Percentiles rank a stretch among this genome's conserved stretches.
These are phyloP conservation scores for Aspergillus thermomutatus DNA, from an alignment of 2,329 filamentous ascomycete species.

Conservation along the genomic window DNA sequence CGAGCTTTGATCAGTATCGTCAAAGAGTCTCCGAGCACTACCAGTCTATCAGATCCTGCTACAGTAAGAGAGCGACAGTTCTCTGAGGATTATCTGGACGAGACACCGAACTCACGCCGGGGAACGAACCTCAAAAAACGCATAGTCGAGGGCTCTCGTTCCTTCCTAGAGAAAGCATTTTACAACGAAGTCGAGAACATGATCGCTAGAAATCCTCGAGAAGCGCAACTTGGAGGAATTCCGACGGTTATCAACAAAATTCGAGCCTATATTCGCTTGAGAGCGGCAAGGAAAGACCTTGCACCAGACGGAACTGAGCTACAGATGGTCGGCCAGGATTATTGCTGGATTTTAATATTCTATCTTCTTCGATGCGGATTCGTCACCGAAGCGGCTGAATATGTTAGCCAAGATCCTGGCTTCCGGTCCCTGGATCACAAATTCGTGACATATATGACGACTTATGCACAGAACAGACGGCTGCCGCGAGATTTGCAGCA, in stretches of 20 bases:
- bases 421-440: conserved; percentile 90
- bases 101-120: conserved; percentile 61
- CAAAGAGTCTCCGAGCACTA: conserved; percentile 63
- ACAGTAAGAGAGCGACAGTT: conserved; percentile 74
- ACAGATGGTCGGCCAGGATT: conserved; percentile 76
- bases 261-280: conserved; percentile 83
- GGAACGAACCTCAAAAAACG: conserved; percentile 69
- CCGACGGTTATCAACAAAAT: conserved; percentile 88
- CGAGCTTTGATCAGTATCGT: conserved; percentile 75
- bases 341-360: conserved; percentile 91
- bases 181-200: conserved; percentile 71
- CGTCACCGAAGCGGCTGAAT: conserved; percentile 77
- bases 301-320: conserved; percentile 76
- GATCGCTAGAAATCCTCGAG: conserved; percentile 78
- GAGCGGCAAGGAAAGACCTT: conserved; percentile 75
- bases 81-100: conserved; percentile 72
- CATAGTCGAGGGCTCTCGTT: conserved; percentile 75
- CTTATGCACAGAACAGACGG: conserved; percentile 76
- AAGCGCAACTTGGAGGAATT: conserved; percentile 84
- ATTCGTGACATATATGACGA: conserved; percentile 82
- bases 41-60: conserved; percentile 58
- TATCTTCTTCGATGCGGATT: conserved; percentile 85
- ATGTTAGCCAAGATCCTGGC: conserved; percentile 74
- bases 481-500: conserved; percentile 77
- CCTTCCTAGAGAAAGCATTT: conserved; percentile 78